Evolutionary conservation across 2,329 filamentous ascomycete species (phyloP), one percentile per base, ranked within the genome.

Genomic region (Aspergillus clavatus): DNA sequence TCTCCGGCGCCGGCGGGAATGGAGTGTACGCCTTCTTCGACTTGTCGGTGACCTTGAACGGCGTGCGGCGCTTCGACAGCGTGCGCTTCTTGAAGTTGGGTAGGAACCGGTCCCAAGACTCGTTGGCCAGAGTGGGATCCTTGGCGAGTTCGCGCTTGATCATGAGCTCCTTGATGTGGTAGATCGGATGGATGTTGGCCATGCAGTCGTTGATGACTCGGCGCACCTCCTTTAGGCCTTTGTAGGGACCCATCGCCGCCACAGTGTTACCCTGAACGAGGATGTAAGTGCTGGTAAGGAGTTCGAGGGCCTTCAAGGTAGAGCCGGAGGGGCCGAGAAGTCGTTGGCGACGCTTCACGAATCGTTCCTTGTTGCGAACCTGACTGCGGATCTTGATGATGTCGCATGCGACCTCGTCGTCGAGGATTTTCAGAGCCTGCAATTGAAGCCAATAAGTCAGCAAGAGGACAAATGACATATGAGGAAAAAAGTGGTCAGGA

Each of bases 211-310:
- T 87, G 28, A 97, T 81, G 16, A 96, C 83, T 42, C 89, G 79
- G 38, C 93, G 83, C 23, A 96, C 82, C 61, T 96, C 91, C 72
- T 97, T 97, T 38, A 98, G 71, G 2, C 89, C 89, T 69, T 94
- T 95, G 74, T 86, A 97, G 0, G 84, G 83, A 0, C 93, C 93
- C 87, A 98, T 96, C 4, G 81, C 85, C 0, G 84, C 83, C 22
- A 98, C 93, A 0, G 93, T 97, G 69, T 95, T 97, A 55, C 93
- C 93, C 67, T 98, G 93, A 1, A 98, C 93, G 33, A 97, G 79
- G 42, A 98, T 87, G 67, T 97, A 96, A 45, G 87, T 94, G 60
- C 84, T 77, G 1, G 93, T 98, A 43, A 98, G 79, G 2, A 97
- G 79, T 68, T 97, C 89, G 22, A 98, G 79, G 1, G 93, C 93